Conservation (phyloP, 129 eudicot species). For the Helianthus tuberosus region DNA sequence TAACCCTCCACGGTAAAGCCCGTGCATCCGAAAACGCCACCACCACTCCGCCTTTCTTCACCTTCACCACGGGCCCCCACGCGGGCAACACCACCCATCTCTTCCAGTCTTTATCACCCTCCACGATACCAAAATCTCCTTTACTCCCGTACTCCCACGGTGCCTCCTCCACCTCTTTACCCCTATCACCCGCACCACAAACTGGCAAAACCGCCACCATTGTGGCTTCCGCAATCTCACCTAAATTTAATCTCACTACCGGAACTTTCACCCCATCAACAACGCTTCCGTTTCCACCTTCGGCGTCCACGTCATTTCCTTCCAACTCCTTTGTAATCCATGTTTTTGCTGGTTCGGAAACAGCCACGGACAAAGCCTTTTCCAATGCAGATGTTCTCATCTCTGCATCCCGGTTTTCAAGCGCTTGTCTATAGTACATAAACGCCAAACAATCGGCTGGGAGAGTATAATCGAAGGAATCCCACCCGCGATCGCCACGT, state of each 20-base stretch:
- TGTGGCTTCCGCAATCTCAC: constrained; percentile 76
- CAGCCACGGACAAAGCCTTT: constrained; percentile 54
- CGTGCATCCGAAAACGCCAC: constrained; percentile 68
- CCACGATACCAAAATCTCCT: constrained; percentile 79
- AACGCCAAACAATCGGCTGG: constrained; percentile 71
- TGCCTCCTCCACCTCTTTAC: constrained; percentile 57
- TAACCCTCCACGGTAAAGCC: constrained; percentile 78
- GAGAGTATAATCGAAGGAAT: constrained; percentile 41
- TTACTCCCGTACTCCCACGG: constrained; percentile 64
- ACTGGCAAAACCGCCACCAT: constrained; percentile 70
- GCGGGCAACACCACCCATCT: constrained; percentile 87
- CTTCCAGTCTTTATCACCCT: constrained; percentile 69
- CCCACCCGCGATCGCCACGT: constrained; percentile 69
- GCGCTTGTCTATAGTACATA: constrained; percentile 69
- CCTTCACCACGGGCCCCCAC: constrained; percentile 65
- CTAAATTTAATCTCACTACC: constrained; percentile 64
- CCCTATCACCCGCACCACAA: constrained; percentile 56
- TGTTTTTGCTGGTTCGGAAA: constrained; percentile 44
- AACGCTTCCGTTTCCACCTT: constrained; percentile 20
- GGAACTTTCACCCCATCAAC: constrained; percentile 61
- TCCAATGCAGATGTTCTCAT: constrained; percentile 41
- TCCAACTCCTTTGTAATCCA: constrained; percentile 55
- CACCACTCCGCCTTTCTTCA: constrained; percentile 74
- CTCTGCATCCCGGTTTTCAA: constrained; percentile 48
- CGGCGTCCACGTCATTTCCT: constrained; percentile 37